Percentiles rank a stretch among this genome's conserved stretches.
phyloP scores from a whole-genome alignment of 2,329 filamentous ascomycete species.

The Passalora sequoiae region DNA sequence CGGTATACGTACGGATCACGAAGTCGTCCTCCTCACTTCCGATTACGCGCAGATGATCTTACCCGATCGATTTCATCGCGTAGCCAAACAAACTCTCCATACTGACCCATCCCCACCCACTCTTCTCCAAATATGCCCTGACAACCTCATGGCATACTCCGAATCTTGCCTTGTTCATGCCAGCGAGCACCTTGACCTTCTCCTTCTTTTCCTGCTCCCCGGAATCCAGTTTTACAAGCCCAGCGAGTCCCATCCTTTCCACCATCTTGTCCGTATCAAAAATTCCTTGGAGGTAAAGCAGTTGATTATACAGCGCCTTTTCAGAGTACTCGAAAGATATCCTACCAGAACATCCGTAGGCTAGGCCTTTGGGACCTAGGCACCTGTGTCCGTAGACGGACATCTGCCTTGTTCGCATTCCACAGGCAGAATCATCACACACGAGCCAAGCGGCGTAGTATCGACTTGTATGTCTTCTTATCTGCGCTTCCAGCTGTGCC shows the following conservation, averaged over 20 bases:
- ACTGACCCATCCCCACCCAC: slow-evolving; percentile 41
- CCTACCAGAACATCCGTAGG: slow-evolving; percentile 73
- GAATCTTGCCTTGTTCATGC: slow-evolving; percentile 78
- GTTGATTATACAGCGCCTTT: slow-evolving; percentile 89
- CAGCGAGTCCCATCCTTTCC: slow-evolving; percentile 33
- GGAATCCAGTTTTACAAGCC: slow-evolving; percentile 26
- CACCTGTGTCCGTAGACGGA: slow-evolving; percentile 88
- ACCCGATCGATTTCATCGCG: slow-evolving; percentile 34
- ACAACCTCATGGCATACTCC: slow-evolving; percentile 69
- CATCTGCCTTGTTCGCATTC: slow-evolving; percentile 82
- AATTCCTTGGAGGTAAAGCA: slow-evolving; percentile 76
- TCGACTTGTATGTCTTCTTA: slow-evolving; percentile 68
- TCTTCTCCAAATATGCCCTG: slow-evolving; percentile 46
- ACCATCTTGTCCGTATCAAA: slow-evolving; percentile 87
- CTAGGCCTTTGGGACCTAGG: slow-evolving; percentile 78
- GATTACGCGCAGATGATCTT: no score
- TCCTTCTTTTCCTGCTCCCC: slow-evolving; percentile 55
- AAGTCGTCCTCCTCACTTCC: no score
- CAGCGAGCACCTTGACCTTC: slow-evolving; percentile 61
- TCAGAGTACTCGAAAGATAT: slow-evolving; percentile 88
- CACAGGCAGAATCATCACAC: slow-evolving; percentile 85
- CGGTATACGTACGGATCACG: no score
- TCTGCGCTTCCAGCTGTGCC: slow-evolving; percentile 79
- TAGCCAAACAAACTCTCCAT: slow-evolving; percentile 47
- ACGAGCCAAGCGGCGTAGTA: slow-evolving; percentile 93